Base-by-base conservation (phyloP, 352 stramenopile species). In the Globisporangium mamillatum region DNA sequence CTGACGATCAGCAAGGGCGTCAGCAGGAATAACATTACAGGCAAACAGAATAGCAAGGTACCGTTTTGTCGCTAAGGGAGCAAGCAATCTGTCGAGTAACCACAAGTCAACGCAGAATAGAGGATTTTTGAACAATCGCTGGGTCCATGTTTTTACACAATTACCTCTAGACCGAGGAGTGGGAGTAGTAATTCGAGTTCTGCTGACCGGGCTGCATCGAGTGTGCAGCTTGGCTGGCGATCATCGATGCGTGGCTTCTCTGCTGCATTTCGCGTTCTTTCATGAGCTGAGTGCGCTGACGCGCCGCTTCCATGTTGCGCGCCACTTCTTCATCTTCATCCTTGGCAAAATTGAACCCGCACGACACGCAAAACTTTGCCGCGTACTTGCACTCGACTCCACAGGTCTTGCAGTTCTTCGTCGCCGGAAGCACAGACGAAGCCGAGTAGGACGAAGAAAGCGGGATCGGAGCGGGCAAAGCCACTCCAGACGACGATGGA, bases 321-420 rank as follows among this genome's bases (percentile, higher is more conserved):
- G 81, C 81, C 52, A 95, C 83, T 74, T 95, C 79, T 29, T 92
- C 82, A 53, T 95, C 85, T 20, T 93, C 87, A 58, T 83, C 82
- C 59, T 84, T 75, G 16, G 82, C 77, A 68, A 93, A 95, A 65
- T 91, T 93, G 64, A 90, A 91, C 50, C 87, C 87, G 46, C 87
- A 95, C 29, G 77, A 75, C 56, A 93, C 78, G 73, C 87, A 95
- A 65, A 95, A 95, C 66, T 95, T 95, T 55, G 85, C 84, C 6
- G 76, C 72, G 32, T 72, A 75, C 72, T 95, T 95, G 82, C 87
- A 95, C 59, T 86, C 72, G 52, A 85, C 86, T 54, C 75, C 75
- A 67, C 87, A 95, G 12, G 69, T 74, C 36, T 79, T 77, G 63
- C 87, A 95, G n/a, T 75, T 75, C 71, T 92, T 91, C 1, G 79